Conservation (phyloP, 352 stramenopile genomes). For the Pythium chondricola region DNA sequence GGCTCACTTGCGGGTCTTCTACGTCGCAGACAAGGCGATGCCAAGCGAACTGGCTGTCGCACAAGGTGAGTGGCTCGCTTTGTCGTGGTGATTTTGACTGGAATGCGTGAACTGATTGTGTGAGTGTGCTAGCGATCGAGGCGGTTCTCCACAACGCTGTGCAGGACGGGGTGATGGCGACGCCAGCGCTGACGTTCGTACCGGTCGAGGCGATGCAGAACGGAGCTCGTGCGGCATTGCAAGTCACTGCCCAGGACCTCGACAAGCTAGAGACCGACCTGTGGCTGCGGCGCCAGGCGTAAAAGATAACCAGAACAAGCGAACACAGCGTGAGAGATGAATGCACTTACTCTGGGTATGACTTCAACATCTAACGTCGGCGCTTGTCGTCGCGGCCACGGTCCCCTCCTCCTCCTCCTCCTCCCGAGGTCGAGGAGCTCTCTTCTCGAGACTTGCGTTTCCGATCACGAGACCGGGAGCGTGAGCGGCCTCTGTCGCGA, state of each 20-base stretch:
- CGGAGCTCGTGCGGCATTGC: conserved; percentile 37
- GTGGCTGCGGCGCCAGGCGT: conserved; percentile 75
- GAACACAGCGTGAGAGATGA: no score
- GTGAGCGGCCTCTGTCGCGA: conserved; percentile 25
- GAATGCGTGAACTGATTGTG: background rate
- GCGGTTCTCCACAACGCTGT: conserved; percentile 1
- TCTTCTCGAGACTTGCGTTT: conserved; percentile 62
- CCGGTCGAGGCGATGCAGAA: conserved; percentile 55
- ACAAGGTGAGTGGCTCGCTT: conserved; percentile 12
- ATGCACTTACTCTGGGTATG: no score
- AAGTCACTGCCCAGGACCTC: conserved; percentile 70
- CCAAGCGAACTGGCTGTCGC: conserved; percentile 44
- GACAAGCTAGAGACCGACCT: conserved; percentile 82
- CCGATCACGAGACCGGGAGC: conserved; percentile 49
- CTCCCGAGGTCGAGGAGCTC: conserved; percentile 10
- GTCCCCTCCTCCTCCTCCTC: conserved; percentile 10
- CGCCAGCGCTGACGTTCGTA: conserved; percentile 69
- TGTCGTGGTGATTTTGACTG: background rate
- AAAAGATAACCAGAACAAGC: no score
- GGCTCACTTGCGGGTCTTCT: conserved; percentile 68
- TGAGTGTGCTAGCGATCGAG: conserved; percentile 4
- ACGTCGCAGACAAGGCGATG: conserved; percentile 34
- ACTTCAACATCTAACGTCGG: no score
- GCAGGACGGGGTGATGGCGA: background rate
- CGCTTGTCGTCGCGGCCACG: conserved; percentile 17